Conservation (phyloP, 2,329 filamentous ascomycete species). For the Colletotrichum ledebouriae region DNA sequence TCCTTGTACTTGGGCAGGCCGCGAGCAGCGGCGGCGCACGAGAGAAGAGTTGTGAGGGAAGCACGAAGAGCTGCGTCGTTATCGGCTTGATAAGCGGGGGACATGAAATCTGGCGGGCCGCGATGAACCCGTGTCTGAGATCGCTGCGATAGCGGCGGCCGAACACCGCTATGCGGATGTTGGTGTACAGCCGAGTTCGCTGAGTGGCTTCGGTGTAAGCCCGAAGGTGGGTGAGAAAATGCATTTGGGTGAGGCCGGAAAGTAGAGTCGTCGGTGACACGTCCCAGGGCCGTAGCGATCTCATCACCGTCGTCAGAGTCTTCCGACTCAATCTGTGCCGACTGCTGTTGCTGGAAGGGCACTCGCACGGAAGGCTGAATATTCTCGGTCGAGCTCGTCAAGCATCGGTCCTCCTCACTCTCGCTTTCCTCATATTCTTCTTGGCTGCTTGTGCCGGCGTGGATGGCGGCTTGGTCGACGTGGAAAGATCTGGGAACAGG, state of each 20-base stretch:
- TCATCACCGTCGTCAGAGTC: constrained; percentile 74
- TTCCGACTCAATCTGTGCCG: constrained; percentile 59
- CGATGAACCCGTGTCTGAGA: constrained; percentile 62
- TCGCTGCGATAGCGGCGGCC: constrained; percentile 63
- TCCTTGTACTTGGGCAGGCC: constrained; percentile 78
- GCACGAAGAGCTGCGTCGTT: constrained; percentile 94
- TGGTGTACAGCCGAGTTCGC: constrained; percentile 62
- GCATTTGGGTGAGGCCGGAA: constrained; percentile 94
- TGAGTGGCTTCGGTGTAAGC: constrained; percentile 64
- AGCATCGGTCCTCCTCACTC: constrained; percentile 82
- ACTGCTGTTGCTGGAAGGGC: constrained; percentile 47
- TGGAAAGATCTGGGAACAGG: constrained; percentile 53
- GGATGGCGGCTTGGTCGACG: constrained; percentile 55
- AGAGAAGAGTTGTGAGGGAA: constrained; percentile 93
- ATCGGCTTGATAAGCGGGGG: constrained; percentile 83
- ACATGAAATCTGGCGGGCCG: constrained; percentile 72
- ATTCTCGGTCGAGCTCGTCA: constrained; percentile 72
- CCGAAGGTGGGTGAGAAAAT: constrained; percentile 84
- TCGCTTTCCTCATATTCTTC: constrained; percentile 96
- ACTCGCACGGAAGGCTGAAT: constrained; percentile 50
- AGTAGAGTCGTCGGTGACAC: constrained; percentile 62
- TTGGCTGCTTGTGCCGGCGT: constrained; percentile 78
- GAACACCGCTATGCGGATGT: constrained; percentile 64
- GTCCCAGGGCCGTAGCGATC: constrained; percentile 84
- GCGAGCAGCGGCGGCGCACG: constrained; percentile 92